Evolutionary conservation across 352 stramenopile species (phyloP), one percentile per base, ranked within the genome.

Genomic region (Phytophthora sansomeana): DNA sequence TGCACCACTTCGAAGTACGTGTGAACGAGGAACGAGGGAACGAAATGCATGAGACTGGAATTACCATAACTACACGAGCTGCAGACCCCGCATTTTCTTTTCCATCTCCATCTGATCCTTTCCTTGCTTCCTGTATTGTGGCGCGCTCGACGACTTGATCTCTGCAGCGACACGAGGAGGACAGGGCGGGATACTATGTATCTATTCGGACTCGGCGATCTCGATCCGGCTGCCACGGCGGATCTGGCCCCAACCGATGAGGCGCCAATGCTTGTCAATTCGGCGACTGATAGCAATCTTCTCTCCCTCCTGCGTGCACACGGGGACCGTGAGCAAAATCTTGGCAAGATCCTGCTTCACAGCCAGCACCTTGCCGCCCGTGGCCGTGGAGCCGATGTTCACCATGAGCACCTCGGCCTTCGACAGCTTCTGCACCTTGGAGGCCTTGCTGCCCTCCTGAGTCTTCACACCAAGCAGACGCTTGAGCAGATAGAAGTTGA

Each of bases 381-480:
- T 99, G 16, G 96, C 97, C 11, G 98, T 99, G 42, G 94, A 99
- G 32, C 98, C 98, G 78, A 99, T 99, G 87, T 99, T 99, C 29
- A 99, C 97, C 97, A 99, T 99, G 41, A 99, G 90, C 80, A 99
- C 98, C 83, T 99, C 98, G 49, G 92, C 90, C 86, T 99, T 99
- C 44, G 92, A 93, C 17, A 99, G 87, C 85, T 99, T 99, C 83
- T 98, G 92, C 57, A 99, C 97, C 86, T 99, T 99, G 59, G 93
- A 98, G 62, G 98, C 97, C 85, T 99, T 99, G 67, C 96, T 98
- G 52, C 98, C 97, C 75, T 99, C 98, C 61, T 97, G 93, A 43
- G 97, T 99, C 86, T 99, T 99, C 41, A 99, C 97, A 66, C 98
- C 98, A 50, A 99, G 87, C 65, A 99, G 81, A 63, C 98, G 91